Percentiles rank a stretch among this genome's conserved stretches.
These are phyloP conservation scores for Elsinoe arachidis DNA, from an alignment of 2,329 filamentous ascomycete genomes.

Conservation along the genomic window DNA sequence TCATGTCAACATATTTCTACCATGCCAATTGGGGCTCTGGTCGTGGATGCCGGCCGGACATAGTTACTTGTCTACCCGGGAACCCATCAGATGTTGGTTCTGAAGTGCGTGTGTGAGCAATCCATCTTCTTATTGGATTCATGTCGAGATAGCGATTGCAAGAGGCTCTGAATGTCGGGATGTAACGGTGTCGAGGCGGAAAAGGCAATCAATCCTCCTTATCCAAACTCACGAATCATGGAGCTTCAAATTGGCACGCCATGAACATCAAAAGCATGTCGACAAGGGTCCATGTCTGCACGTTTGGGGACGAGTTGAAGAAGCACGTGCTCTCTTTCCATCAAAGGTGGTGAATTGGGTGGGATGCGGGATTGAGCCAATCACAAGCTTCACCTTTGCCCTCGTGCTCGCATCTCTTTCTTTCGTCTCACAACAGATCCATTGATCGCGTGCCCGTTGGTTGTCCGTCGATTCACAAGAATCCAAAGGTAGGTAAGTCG, in stretches of 20 bases:
- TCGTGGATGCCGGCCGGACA: too few relatives aligned
- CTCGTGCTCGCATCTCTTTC: conserved; percentile 9
- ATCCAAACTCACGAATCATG: not conserved
- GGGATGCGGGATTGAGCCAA: not conserved
- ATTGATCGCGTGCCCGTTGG: conserved; percentile 12
- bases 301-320: not conserved
- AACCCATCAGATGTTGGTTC: too few relatives aligned
- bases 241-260: not conserved
- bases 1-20: too few relatives aligned
- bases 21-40: too few relatives aligned
- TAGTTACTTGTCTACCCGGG: too few relatives aligned
- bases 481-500: not conserved
- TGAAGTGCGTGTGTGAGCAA: not conserved
- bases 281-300: not conserved
- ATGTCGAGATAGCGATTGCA: not conserved
- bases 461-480: not conserved
- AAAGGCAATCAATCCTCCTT: conserved; percentile 2
- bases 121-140: not conserved
- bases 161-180: not conserved
- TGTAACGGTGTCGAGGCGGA: not conserved
- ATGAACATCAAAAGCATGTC: not conserved
- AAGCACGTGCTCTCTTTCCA: conserved; percentile 12
- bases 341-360: not conserved
- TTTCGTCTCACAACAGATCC: not conserved
- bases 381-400: conserved; percentile 7